These are phyloP conservation scores for Auriscalpium vulgare DNA, from an alignment of 768 basidiomycete species.

Conservation along the genomic window DNA sequence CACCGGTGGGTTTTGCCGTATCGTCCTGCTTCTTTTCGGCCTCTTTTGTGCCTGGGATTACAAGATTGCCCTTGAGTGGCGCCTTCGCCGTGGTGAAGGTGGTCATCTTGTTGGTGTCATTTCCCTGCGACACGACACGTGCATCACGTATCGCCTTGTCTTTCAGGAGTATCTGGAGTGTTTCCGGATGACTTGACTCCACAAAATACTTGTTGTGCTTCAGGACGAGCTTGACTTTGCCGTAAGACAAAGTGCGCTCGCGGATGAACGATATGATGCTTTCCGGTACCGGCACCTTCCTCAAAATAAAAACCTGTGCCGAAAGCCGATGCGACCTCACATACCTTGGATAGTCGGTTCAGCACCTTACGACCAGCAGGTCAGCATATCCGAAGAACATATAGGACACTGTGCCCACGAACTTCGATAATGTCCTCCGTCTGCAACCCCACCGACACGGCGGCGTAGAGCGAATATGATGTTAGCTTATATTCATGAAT, in stretches of 20 bases:
- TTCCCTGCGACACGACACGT: constrained; percentile 62
- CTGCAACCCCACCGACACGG: constrained; percentile 95
- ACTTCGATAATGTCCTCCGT: constrained; percentile 99
- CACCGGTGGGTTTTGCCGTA: constrained; percentile 26
- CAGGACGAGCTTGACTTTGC: constrained; percentile 95
- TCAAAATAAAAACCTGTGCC: constrained; percentile 1
- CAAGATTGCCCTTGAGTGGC: constrained; percentile 71
- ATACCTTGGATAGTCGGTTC: constrained; percentile 72
- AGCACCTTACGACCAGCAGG: constrained; percentile 45
- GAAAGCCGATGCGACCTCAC: constrained; percentile 8
- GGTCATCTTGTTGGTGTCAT: constrained; percentile 67
- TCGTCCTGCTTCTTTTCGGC: constrained; percentile 66
- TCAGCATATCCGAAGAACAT: constrained; percentile 26
- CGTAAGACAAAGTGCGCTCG: constrained; percentile 91
- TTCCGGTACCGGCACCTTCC: constrained; percentile 86
- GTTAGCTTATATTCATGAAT: constrained; percentile 99
- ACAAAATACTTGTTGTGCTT: constrained; percentile 98
- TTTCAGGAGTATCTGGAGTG: constrained; percentile 78
- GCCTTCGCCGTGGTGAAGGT: constrained; percentile 78
- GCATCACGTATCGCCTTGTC: constrained; percentile 82
- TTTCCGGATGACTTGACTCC: constrained; percentile 92
- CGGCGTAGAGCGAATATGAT: constrained; percentile 95
- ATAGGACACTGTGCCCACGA: constrained; percentile 21
- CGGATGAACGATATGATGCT: constrained; percentile 81
- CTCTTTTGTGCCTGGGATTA: constrained; percentile 82